Evolutionary conservation across 2,329 filamentous ascomycete species (phyloP).

Genomic region (Cryphonectria nitschkei): DNA sequence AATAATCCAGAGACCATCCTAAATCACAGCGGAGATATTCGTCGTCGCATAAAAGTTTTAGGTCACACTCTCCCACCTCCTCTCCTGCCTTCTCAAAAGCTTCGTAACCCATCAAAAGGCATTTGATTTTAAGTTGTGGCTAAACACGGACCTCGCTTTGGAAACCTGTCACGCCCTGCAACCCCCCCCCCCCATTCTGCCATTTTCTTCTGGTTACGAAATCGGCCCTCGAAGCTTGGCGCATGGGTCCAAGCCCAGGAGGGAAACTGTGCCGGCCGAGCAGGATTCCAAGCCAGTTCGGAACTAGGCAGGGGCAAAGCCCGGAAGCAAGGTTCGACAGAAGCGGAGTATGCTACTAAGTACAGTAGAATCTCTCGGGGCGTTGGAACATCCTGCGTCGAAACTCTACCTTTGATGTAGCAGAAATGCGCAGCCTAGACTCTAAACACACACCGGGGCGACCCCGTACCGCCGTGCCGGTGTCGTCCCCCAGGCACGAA

Average conservation of each 20-base stretch:
- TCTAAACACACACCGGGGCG: background rate
- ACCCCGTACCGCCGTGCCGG: background rate
- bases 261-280: background rate
- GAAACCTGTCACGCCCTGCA: background rate
- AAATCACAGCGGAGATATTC: background rate
- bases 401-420: background rate
- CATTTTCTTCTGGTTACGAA: background rate
- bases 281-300: background rate
- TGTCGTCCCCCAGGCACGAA: background rate
- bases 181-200: background rate
- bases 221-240: background rate
- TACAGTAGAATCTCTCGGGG: background rate
- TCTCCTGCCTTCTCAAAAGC: background rate
- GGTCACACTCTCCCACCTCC: background rate
- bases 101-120: background rate
- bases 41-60: background rate
- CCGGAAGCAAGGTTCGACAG: background rate
- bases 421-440: background rate
- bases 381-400: background rate
- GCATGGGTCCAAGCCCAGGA: background rate
- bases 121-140: background rate
- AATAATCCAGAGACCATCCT: background rate
- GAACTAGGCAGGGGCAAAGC: background rate
- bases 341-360: background rate
- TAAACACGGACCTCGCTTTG: background rate